Conservation (phyloP, 2,329 filamentous ascomycete genomes). For the Grosmannia penicillata region DNA sequence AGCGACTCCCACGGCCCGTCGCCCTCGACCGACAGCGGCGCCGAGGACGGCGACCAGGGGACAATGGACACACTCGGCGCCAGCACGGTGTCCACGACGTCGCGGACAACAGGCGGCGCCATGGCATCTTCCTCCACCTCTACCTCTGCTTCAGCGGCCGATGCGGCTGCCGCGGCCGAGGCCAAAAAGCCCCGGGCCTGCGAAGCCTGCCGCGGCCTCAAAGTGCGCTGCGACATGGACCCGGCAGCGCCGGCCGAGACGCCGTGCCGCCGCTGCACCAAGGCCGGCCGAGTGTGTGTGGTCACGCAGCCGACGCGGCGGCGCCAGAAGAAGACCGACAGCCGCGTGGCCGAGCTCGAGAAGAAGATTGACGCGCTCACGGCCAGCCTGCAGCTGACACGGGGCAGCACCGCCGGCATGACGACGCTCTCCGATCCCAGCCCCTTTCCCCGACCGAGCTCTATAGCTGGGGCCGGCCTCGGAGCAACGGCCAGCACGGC, state of each 20-base stretch:
- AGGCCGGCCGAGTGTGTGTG: constrained; percentile 63
- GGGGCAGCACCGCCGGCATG: constrained; percentile 2
- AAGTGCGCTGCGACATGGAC: constrained; percentile 76
- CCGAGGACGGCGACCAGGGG: background rate
- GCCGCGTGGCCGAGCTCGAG: constrained; percentile 75
- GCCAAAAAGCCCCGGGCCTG: constrained; percentile 57
- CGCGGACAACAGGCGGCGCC: no score
- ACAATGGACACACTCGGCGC: background rate
- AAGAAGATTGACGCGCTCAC: constrained; percentile 85
- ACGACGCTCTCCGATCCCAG: background rate
- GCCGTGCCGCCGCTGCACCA: constrained; percentile 61
- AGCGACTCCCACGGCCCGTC: constrained; percentile 5
- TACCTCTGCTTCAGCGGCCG: background rate
- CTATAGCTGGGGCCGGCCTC: background rate
- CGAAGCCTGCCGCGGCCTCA: constrained; percentile 60
- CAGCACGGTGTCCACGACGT: background rate
- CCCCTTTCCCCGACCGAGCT: background rate
- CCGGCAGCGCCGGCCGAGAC: constrained; percentile 38
- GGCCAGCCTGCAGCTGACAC: constrained; percentile 53
- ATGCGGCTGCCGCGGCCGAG: constrained; percentile 19
- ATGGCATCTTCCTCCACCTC: background rate
- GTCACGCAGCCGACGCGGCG: constrained; percentile 64
- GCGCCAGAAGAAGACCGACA: constrained; percentile 84
- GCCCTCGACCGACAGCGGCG: constrained; percentile 13
- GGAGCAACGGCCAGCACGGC: background rate